Percentiles rank a stretch among this genome's conserved stretches.
phyloP scores from a whole-genome alignment of 345 rosid species.

The Lumnitzera racemosa region DNA sequence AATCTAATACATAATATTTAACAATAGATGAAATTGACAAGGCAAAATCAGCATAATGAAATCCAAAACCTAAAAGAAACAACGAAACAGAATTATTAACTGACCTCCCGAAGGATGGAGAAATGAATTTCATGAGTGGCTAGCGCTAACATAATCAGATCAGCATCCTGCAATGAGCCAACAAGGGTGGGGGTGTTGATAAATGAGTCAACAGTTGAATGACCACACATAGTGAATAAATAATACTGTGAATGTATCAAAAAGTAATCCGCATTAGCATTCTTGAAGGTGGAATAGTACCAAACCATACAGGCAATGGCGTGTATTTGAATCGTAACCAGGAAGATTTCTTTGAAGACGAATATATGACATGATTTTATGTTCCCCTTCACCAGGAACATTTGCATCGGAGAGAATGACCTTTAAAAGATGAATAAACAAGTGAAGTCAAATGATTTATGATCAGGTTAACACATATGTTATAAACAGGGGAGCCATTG shows the following conservation, averaged over 20 bases:
- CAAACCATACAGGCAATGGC: conserved; percentile 94
- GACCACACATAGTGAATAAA: conserved; percentile 11
- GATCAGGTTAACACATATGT: neutral
- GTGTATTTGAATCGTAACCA: conserved; percentile 82
- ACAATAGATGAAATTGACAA: neutral
- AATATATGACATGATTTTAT: conserved; percentile 83
- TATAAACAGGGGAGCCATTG: neutral
- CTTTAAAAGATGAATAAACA: conserved; percentile 37
- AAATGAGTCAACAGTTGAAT: conserved; percentile 6
- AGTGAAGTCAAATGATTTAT: conserved; percentile 5
- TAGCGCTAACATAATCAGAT: conserved; percentile 91
- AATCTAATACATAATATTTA: conserved; percentile 32
- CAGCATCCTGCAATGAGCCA: conserved; percentile 71
- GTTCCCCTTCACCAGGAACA: conserved; percentile 99
- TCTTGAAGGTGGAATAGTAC: conserved; percentile 41
- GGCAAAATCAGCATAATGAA: neutral
- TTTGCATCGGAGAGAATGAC: conserved; percentile 97
- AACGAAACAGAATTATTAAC: conserved; percentile 1
- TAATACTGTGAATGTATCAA: conserved; percentile 2
- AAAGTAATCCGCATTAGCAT: conserved; percentile 1
- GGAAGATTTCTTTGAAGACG: conserved; percentile 89
- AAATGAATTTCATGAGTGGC: conserved; percentile 94
- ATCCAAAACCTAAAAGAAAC: neutral
- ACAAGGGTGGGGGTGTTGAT: neutral
- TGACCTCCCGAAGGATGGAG: conserved; percentile 95